phyloP scores from a whole-genome alignment of 73 alveolate genomes.

The Tetrahymena borealis region DNA sequence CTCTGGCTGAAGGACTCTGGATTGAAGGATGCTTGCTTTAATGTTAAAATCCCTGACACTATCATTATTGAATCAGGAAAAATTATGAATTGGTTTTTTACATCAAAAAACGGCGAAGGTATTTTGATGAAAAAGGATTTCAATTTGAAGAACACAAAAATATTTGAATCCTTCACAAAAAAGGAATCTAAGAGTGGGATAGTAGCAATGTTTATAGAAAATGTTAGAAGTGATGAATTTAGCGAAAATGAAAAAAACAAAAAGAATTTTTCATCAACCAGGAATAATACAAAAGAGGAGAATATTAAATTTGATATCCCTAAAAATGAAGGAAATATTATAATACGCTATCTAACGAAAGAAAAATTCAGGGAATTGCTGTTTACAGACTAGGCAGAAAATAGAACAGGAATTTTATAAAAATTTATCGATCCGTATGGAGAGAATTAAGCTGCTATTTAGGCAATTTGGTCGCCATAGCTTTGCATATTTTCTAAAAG shows the following conservation, averaged over 20 bases:
- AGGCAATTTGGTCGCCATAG: conserved; percentile 45
- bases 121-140: conserved; percentile 20
- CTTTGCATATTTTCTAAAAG: conserved; percentile 31
- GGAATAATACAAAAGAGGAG: conserved; percentile 11
- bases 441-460: conserved; percentile 6
- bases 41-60: conserved; percentile 32
- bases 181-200: not conserved
- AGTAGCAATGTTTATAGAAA: not conserved
- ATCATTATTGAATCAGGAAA: conserved; percentile 17
- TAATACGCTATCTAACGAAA: conserved; percentile 21
- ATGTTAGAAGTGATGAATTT: not conserved
- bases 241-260: not conserved
- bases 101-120: conserved; percentile 27
- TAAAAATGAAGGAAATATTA: conserved; percentile 22
- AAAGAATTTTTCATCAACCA: not conserved
- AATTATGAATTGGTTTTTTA: conserved; percentile 31
- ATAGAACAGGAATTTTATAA: conserved; percentile 37
- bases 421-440: conserved; percentile 38
- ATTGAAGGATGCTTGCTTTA: conserved; percentile 14
- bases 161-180: not conserved
- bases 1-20: conserved; percentile 39
- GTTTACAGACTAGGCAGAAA: not conserved
- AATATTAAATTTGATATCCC: not conserved
- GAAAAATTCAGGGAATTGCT: conserved; percentile 16
- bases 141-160: not conserved